A percentile compares a stretch with the other conserved stretches of the same genome.
phyloP scores from a whole-genome alignment of 768 basidiomycete genomes.

The Rhodotorula diobovata region DNA sequence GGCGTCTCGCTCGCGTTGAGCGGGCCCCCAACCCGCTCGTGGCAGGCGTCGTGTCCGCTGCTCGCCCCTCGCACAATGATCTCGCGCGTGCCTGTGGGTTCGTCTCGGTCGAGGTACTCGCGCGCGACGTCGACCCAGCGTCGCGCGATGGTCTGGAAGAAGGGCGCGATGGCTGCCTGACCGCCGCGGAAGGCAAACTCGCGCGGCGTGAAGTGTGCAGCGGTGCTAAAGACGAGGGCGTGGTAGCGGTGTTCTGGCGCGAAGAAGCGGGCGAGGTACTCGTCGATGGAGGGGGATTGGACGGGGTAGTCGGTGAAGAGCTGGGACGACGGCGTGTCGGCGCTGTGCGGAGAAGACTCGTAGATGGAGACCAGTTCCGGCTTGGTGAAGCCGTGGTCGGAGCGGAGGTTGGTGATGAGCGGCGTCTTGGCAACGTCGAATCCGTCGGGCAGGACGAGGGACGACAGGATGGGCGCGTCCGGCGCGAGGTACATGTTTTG shows the following conservation, averaged over 20 bases:
- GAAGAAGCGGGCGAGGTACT: background rate
- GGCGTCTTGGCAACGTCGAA: background rate
- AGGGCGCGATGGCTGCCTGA: background rate
- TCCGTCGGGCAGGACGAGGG: background rate
- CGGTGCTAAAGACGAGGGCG: slow-evolving; percentile 3
- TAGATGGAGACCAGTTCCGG: background rate
- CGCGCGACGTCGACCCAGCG: background rate
- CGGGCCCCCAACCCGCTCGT: background rate
- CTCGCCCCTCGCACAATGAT: background rate
- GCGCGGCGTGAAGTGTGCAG: slow-evolving; percentile 1
- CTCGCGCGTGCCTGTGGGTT: background rate
- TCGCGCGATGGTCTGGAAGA: background rate
- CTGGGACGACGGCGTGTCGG: background rate
- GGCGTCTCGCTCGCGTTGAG: background rate
- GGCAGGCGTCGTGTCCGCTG: slow-evolving; percentile 4
- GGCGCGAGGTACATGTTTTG: background rate
- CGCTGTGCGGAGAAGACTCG: background rate
- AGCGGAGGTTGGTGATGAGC: slow-evolving; percentile 4
- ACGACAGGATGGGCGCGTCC: background rate
- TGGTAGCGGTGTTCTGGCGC: background rate
- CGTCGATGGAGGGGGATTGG: background rate
- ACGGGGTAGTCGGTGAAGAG: slow-evolving; percentile 9
- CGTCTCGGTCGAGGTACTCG: background rate
- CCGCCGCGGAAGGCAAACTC: slow-evolving; percentile 1
- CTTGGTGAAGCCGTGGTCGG: slow-evolving; percentile 7